Base-by-base conservation (phyloP, 345 rosid genomes). In the Raphanus sativus region DNA sequence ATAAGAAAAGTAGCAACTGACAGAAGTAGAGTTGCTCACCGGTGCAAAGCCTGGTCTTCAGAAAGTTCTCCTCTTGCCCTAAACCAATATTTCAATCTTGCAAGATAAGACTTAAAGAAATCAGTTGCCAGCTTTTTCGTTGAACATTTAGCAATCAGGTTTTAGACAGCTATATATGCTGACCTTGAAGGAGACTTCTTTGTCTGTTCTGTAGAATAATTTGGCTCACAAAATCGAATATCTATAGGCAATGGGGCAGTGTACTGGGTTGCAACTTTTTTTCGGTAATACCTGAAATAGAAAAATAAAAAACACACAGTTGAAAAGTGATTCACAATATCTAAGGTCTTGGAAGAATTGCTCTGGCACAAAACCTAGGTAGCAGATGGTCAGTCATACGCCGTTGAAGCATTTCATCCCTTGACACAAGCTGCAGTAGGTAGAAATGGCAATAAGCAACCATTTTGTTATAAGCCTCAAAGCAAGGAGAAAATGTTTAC, bases 51-150 rank as follows among this genome's bases (percentile, higher is more conserved):
- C 83, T 83, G 94, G 77, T 92, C 97, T 74, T 92, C 94, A 30
- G 94, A 90, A 75, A 92, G 97, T 50, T 89, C 86, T 79, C 96
- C 98, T 76, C 75, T 90, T 71, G 96, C 89, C 86, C 87, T 89
- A 83, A 92, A 89, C 98, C 98, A 94, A 70, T 85, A 90, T 85
- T 77, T 90, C 85, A 91, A 64, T 42, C 99, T 95, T 95, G 92
- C 59, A 68, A 36, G 42, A 75, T 70, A 45, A 45, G 48, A 48
- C 2, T 65, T 65, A 2, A 24, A 13, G 26, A 33, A 33, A 33
- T 33, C 36, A 16, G 32, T 72, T 29, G 15, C 60, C 60, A 58
- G 63, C 66, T 59, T 30, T 12, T 66, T 33, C 34, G 24, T 9
- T 52, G 48, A 28, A 28, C 10, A 10, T 54, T 10, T 26, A n/a